Conservation (phyloP, 768 basidiomycete species). For the Cyclocybe aegerita region DNA sequence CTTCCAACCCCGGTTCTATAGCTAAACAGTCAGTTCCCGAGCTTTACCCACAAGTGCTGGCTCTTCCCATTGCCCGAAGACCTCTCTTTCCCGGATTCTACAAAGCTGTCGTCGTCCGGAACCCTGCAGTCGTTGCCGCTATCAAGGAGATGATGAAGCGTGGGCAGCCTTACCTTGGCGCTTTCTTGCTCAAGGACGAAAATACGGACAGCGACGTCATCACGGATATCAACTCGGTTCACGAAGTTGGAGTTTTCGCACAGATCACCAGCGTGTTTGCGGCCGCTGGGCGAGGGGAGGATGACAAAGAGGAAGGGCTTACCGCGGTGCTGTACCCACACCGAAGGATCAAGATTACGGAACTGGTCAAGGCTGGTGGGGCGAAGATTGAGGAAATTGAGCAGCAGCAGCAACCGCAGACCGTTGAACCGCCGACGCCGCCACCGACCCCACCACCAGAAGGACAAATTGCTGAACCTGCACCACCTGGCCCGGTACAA, state of each 20-base stretch:
- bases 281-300: slow-evolving; percentile 52
- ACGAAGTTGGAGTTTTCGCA: slow-evolving; percentile 93
- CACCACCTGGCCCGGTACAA: slow-evolving; percentile 57
- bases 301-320: slow-evolving; percentile 82
- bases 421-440: slow-evolving; percentile 49
- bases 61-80: slow-evolving; percentile 91
- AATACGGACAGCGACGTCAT: slow-evolving; percentile 92
- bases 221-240: slow-evolving; percentile 82
- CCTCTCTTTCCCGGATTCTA: slow-evolving; percentile 98
- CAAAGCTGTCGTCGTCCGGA: slow-evolving; percentile 93
- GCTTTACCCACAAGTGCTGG: slow-evolving; percentile 90
- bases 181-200: slow-evolving; percentile 94
- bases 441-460: slow-evolving; percentile 27
- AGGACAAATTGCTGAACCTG: slow-evolving; percentile 11
- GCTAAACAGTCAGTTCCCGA: slow-evolving; percentile 89
- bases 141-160: slow-evolving; percentile 97
- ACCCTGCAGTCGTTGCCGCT: slow-evolving; percentile 87
- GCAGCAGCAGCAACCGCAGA: slow-evolving; percentile 45
- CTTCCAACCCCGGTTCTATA: slow-evolving; percentile 49
- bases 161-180: slow-evolving; percentile 96
- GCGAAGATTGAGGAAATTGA: slow-evolving; percentile 24
- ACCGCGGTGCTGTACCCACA: slow-evolving; percentile 96
- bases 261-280: slow-evolving; percentile 95
- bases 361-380: slow-evolving; percentile 72
- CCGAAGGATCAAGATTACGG: slow-evolving; percentile 83